Percentiles rank a stretch among this genome's conserved stretches.
phyloP scores from a whole-genome alignment of 2,329 filamentous ascomycete genomes.

The Microsporum canis region DNA sequence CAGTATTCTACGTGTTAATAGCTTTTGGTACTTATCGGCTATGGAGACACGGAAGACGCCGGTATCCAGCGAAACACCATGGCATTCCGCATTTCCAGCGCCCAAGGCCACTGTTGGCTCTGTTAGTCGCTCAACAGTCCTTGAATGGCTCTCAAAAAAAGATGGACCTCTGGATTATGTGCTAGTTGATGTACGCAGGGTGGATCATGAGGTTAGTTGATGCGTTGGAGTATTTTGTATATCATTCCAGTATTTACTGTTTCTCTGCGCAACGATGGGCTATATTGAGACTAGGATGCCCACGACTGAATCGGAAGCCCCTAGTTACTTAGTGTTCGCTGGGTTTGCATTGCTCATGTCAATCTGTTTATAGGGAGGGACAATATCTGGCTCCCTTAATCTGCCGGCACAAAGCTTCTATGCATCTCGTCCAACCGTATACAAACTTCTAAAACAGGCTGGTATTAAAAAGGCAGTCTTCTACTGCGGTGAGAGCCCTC shows the following conservation, averaged over 20 bases:
- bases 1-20: background rate
- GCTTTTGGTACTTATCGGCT: background rate
- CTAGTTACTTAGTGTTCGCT: too few relatives aligned
- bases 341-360: background rate
- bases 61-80: constrained; percentile 20
- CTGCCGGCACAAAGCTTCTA: constrained; percentile 33
- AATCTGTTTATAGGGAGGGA: constrained; percentile 42
- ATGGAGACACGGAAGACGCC: background rate
- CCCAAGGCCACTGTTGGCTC: constrained; percentile 22
- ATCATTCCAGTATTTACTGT: too few relatives aligned
- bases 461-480: constrained; percentile 28
- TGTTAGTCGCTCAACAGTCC: constrained; percentile 26
- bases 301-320: background rate
- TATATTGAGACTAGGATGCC: background rate
- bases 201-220: constrained; percentile 34
- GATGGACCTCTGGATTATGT: constrained; percentile 25
- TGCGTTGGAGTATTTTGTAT: background rate
- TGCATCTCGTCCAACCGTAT: constrained; percentile 27
- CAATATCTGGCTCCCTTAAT: constrained; percentile 46
- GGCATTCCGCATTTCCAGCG: constrained; percentile 33
- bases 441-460: constrained; percentile 22
- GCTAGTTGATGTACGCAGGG: constrained; percentile 38
- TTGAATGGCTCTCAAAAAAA: constrained; percentile 28
- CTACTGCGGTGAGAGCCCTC: constrained; percentile 31
- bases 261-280: too few relatives aligned